Evolutionary conservation across 1,284 basidiomycete species (phyloP).

Genomic region (Marasmius sp.): DNA sequence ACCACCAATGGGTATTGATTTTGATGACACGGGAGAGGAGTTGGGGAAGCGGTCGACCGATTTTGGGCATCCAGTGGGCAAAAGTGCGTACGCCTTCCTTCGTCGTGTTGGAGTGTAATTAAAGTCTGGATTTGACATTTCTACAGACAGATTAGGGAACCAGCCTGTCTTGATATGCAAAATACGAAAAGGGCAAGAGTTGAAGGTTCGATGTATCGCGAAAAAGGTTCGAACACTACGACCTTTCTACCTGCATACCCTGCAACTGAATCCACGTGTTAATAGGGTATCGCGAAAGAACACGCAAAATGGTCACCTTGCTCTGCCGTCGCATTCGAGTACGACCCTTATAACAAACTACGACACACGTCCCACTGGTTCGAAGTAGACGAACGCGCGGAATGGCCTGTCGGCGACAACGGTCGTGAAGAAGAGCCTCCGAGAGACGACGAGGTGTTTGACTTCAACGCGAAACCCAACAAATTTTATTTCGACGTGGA

Average conservation of each 20-base stretch:
- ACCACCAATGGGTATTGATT: conserved; percentile 34
- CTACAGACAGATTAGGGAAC: conserved; percentile 55
- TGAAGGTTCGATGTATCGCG: conserved; percentile 86
- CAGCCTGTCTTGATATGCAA: conserved; percentile 87
- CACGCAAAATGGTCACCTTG: conserved; percentile 99
- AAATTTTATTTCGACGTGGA: conserved; percentile 94
- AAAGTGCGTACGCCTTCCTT: conserved; percentile 49
- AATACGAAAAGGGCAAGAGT: conserved; percentile 91
- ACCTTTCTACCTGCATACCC: neutral
- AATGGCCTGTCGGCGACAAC: conserved; percentile 86
- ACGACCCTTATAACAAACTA: conserved; percentile 97
- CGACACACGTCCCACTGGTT: conserved; percentile 97
- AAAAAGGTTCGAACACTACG: conserved; percentile 73
- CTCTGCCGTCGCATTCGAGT: conserved; percentile 94
- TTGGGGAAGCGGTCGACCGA: conserved; percentile 68
- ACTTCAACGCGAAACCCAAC: conserved; percentile 83
- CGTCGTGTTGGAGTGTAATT: neutral
- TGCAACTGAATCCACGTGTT: conserved; percentile 7
- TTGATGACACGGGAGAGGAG: conserved; percentile 61
- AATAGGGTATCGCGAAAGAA: conserved; percentile 93
- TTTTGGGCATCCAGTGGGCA: conserved; percentile 88
- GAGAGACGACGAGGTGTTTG: conserved; percentile 79
- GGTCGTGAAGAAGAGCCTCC: conserved; percentile 81
- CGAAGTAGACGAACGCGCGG: conserved; percentile 74
- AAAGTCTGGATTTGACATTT: neutral